Evolutionary conservation across 83 land plant genomes (phyloP), one percentile per base, ranked within the genome.

Genomic region (Diphasiastrum complanatum): DNA sequence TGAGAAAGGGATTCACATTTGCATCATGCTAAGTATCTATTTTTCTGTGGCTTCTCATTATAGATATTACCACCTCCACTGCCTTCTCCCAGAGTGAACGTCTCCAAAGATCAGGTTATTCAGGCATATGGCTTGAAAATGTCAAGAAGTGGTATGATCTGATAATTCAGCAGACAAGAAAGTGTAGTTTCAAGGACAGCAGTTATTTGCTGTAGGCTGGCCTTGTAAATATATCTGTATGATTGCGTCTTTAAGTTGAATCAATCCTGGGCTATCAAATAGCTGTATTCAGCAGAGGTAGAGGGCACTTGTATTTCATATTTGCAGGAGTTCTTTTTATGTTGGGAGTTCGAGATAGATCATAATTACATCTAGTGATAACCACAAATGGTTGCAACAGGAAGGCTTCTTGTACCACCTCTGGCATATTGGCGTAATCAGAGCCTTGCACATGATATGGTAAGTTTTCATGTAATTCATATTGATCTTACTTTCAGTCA

Each of bases 361-460:
- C n/a, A n/a, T n/a, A n/a, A n/a, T n/a, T n/a, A n/a, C n/a, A n/a
- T n/a, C n/a, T n/a, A n/a, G n/a, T n/a, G n/a, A n/a, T n/a, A n/a
- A n/a, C n/a, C n/a, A n/a, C n/a, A n/a, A n/a, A n/a, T n/a, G n/a
- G n/a, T n/a, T n/a, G n/a, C n/a, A n/a, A 40, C 43, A 40, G 43
- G 68, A 27, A 50, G 68, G 59, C 8, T 65, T 30, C 33, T 65
- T 50, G 68, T 65, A 32, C 68, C 68, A 11, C 68, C 59, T 18
- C 46, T 65, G 47, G 68, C 68, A 22, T 51, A 36, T 49, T 65
- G 68, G 68, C 68, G 68, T 14, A 65, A 52, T 33, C 68, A 65
- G n/a, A 51, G 59, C 1, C 51, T 65, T 29, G 59, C 32, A 45
- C 52, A 65, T 52, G 68, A 65, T 19, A 65, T 40, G 43, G 43